Base-by-base conservation (phyloP, 2,329 filamentous ascomycete species). In the Aspergillus pseudotamarii region DNA sequence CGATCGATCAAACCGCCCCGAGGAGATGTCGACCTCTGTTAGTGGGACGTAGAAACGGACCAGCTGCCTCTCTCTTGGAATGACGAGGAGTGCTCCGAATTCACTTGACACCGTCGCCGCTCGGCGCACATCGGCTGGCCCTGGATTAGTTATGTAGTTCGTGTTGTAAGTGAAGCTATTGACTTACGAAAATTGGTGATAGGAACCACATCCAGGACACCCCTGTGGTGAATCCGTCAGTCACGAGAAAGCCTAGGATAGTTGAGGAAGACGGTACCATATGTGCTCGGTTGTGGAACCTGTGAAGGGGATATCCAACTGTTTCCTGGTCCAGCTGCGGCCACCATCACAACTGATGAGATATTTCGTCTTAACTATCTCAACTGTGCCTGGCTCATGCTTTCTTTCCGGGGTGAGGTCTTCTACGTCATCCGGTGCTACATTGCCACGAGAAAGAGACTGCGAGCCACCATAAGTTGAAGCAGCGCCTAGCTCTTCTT, bases 341-440 rank as follows among this genome's bases (percentile, higher is more conserved):
- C 88, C 88, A 0, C 88, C 88, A 66, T 91, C 89, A 48, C 85
- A 87, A 1, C 89, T 89, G 4, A 91, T 80, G 45, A 91, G 79
- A 64, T 89, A 91, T 71, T 88, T 88, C 5, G 84, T 81, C 50
- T 77, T 81, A 1, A 88, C 75, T 1, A 50, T 74, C 75, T 61
- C 63, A 66, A 68, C 32, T 3, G 76, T 81, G 80, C 34, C 70
- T 69, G 58, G 28, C 26, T 57, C 38, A 6, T 62, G 19, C 36
- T 60, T 60, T n/a, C 59, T 61, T 26, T 26, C 56, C 28, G 43
- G 58, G 10, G 83, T 81, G 34, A 88, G 72, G 11, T 86, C 84
- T 3, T 85, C 81, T 0, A 84, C 87, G 66, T 89, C 87, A 55
- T 88, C 85, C 6, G 82, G 77, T 0, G 82, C 76, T 8, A 89